Evolutionary conservation across 1,284 basidiomycete genomes (phyloP).

Genomic region (Heterobasidion occidentale): DNA sequence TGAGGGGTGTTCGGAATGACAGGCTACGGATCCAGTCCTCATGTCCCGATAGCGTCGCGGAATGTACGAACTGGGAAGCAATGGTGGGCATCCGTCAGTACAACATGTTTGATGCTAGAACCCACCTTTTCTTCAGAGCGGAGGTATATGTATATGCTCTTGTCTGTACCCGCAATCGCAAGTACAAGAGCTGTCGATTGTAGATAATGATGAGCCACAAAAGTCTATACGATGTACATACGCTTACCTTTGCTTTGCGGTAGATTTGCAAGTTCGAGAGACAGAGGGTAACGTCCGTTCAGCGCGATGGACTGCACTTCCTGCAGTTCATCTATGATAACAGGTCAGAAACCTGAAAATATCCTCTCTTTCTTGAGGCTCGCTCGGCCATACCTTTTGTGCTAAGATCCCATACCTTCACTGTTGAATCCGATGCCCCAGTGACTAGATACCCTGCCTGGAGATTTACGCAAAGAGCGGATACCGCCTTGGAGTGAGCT

Average conservation of each 20-base stretch:
- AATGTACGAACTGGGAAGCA: constrained; percentile 43
- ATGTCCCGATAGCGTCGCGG: constrained; percentile 73
- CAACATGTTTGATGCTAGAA: not conserved
- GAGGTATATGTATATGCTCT: constrained; percentile 70
- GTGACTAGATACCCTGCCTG: constrained; percentile 44
- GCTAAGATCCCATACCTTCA: constrained; percentile 64
- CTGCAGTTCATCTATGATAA: constrained; percentile 30
- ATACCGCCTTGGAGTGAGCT: constrained; percentile 67
- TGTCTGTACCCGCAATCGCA: constrained; percentile 73
- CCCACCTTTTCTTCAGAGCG: constrained; percentile 49
- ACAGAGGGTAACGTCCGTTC: constrained; percentile 68
- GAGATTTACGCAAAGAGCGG: constrained; percentile 44
- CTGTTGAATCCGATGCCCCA: constrained; percentile 71
- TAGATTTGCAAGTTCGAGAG: constrained; percentile 55
- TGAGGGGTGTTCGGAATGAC: constrained; percentile 43
- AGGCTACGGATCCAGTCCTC: constrained; percentile 90
- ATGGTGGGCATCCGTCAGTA: not conserved
- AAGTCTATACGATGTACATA: not conserved
- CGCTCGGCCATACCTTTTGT: constrained; percentile 20
- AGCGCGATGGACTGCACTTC: constrained; percentile 57
- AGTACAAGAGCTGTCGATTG: constrained; percentile 53
- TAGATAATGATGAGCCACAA: not conserved
- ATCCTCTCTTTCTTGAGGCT: constrained; percentile 5
- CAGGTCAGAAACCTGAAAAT: not conserved
- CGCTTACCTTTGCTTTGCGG: constrained; percentile 57